Evolutionary conservation across 306 rosid genomes (phyloP).

Genomic region (Alnus rubra): DNA sequence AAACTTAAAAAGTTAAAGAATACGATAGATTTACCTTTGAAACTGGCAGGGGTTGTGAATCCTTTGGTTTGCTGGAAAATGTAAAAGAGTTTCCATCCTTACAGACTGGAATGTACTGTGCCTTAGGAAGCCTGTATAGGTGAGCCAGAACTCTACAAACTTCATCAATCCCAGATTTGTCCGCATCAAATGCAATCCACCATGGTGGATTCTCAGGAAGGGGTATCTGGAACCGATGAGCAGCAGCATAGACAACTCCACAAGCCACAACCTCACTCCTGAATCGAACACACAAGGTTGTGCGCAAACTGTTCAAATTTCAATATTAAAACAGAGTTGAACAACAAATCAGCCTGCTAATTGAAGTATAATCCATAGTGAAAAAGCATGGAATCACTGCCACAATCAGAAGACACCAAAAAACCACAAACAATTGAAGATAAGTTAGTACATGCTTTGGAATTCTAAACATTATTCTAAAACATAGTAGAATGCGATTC

Average conservation of each 20-base stretch:
- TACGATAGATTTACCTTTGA: slow-evolving; percentile 47
- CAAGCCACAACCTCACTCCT: slow-evolving; percentile 98
- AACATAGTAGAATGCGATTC: background rate
- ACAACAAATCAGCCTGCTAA: background rate
- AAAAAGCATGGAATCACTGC: background rate
- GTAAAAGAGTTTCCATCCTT: slow-evolving; percentile 85
- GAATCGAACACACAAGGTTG: slow-evolving; percentile 89
- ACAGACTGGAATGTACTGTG: slow-evolving; percentile 74
- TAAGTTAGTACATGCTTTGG: background rate
- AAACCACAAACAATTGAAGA: background rate
- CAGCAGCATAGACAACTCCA: slow-evolving; percentile 95
- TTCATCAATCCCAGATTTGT: slow-evolving; percentile 87
- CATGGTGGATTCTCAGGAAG: slow-evolving; percentile 97
- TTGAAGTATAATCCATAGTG: background rate
- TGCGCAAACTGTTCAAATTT: slow-evolving; percentile 66
- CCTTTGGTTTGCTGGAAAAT: slow-evolving; percentile 65
- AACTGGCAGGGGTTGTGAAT: slow-evolving; percentile 59
- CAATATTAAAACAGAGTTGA: slow-evolving; percentile 2
- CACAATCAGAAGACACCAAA: background rate
- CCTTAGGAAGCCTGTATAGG: slow-evolving; percentile 88
- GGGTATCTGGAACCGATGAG: slow-evolving; percentile 85
- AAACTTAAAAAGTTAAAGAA: background rate
- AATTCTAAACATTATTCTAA: background rate
- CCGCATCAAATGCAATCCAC: slow-evolving; percentile 97
- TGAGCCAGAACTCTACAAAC: slow-evolving; percentile 89